Evolutionary conservation across 495 filamentous ascomycete genomes (phyloP), one percentile per base, ranked within the genome.

Genomic region (Penicillium angulare): DNA sequence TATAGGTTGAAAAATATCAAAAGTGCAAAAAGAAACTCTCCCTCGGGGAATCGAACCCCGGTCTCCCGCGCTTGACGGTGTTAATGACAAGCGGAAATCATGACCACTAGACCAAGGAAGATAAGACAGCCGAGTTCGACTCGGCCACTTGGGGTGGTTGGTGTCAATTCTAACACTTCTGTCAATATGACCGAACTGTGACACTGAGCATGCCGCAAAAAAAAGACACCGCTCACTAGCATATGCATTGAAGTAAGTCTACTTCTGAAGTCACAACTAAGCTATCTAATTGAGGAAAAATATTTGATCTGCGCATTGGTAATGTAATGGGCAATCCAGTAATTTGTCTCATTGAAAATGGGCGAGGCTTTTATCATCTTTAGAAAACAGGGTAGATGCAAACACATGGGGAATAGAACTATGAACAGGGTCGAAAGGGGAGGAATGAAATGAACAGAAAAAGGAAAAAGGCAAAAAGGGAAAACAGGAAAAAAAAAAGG

Each of bases 21-120:
- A 41, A 33, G 17, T 32, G 15, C 9, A 52, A 63, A 65, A 67
- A 65, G 59, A 53, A 57, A 61, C 66, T 69, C 66, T 69, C 66
- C 62, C 58, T 66, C 73, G 68, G 74, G 74, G 74, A 77, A 77
- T 77, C 74, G 74, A 76, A 77, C 73, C 71, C 71, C 68, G 74
- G 73, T 76, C 73, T 77, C 72, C 70, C 72, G 73, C 74, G 66
- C 63, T 66, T 67, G 58, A 61, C 59, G 42, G 50, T 59, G 13
- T 55, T 61, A 57, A 58, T 74, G 73, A 76, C 73, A 75, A 73
- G 72, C 73, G 72, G 72, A 76, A 75, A 75, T 77, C 72, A 75
- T 75, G 59, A 75, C 72, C 71, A 74, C 71, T 74, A 72, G 68
- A 71, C 64, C 66, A 70, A 64, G 55, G 58, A 57, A 64, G 55